Evolutionary conservation across 2,329 filamentous ascomycete genomes (phyloP), one percentile per base, ranked within the genome.

Genomic region (Capronia coronata): DNA sequence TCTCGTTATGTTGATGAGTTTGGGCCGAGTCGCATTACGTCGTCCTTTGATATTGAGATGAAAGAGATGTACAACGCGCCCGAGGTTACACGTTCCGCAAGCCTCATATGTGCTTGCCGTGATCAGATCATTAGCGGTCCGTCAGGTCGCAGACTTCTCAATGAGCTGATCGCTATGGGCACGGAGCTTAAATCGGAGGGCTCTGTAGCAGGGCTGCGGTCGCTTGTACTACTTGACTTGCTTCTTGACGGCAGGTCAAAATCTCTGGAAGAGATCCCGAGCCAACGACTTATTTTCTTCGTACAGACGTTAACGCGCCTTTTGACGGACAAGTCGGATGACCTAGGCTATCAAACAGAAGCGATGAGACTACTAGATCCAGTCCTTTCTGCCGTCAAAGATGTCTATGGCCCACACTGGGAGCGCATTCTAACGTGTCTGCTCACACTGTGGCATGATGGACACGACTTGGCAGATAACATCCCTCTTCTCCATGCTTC

Each of bases 401-500:
- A 89, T 40, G 81, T 95, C 1, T 96, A 95, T 61, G 93, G 91
- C 0, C 80, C 86, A 0, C 87, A 95, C 63, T 98, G 93, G 93
- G 77, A 83, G 43, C 77, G 77, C 41, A 67, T 76, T 0, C 67
- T 88, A 14, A 72, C 78, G 27, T 78, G 80, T 43, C 78, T 83
- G 52, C 68, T 76, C 9, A 67, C 69, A 6, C 67, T 81, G 0
- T 86, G 83, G 81, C 68, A 71, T 2, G 70, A 71, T 2, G 73
- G 70, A 0, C 64, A 64, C 9, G 65, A 67, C 1, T 70, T 73
- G 5, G 72, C 80, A 13, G 65, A 72, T 10, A 71, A 73, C 3
- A 62, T 87, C 1, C 78, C 86, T 0, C 76, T 83, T 21, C 71
- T 89, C 0, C 77, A 90, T 62, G 76, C 84, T 3, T 87, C 87